Evolutionary conservation across 2,329 filamentous ascomycete genomes (phyloP), one percentile per base, ranked within the genome.

Genomic region (Clathrospora elynae): DNA sequence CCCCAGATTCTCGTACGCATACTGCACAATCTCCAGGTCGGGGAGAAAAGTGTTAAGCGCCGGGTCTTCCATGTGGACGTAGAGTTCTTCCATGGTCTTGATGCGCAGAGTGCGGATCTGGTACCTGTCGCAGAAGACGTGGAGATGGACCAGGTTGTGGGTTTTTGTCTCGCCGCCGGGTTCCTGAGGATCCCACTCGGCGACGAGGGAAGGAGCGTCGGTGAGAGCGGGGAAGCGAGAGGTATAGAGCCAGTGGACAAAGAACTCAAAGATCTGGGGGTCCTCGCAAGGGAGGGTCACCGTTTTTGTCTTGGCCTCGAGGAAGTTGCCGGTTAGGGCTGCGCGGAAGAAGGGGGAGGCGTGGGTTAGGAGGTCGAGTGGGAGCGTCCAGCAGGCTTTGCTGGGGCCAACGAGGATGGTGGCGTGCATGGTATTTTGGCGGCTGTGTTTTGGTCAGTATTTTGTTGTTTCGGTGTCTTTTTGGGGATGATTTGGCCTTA

Each of bases 241-340:
- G 17, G 42, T 36, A 28, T 61, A 58, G 4, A 61, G 33, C 53
- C 57, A 67, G 33, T 62, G 30, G n/a, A 60, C 32, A 42, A 64
- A 60, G 35, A 61, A 32, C 18, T 61, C 52, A 22, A 68, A 57
- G 3, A 48, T 46, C 6, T 36, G 20, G 1, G 43, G 16, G 13
- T 57, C 46, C 53, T n/a, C n/a, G n/a, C n/a, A n/a, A n/a, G 34
- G 5, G 1, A 35, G 22, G 5, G 34, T 12, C 8, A 35, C 34
- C 14, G 26, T 6, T 8, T 35, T 35, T n/a, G 24, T 16, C 9
- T 16, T 8, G 16, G 34, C 34, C 19, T 35, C 34, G 12, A 18
- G 24, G 23, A 35, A 35, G 8, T 14, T 9, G 1, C 23, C 34
- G 4, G 5, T 35, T 1, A 35, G 22, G 3, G 22, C 34, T 8